Conservation (phyloP, 78 protist species). For the Pigoraptor vietnamica region DNA sequence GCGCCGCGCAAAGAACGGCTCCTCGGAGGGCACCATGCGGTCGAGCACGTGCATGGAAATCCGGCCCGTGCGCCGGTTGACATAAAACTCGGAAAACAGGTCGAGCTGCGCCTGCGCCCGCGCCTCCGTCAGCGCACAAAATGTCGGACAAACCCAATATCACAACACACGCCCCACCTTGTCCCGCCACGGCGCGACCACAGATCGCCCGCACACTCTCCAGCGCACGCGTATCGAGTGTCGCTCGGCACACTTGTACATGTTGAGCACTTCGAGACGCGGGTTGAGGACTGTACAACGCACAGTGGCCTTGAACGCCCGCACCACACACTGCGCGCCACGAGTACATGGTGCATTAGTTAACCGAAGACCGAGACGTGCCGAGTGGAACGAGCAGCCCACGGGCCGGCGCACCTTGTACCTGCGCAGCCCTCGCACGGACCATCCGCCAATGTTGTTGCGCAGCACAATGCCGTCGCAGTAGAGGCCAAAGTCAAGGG, state of each 20-base stretch:
- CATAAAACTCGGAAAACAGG: neutral
- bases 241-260: neutral
- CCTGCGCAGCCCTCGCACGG: neutral
- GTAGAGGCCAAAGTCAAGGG: neutral
- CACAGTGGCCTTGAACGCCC: neutral
- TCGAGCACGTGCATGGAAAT: neutral
- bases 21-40: neutral
- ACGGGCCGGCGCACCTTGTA: neutral
- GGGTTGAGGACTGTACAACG: neutral
- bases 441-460: neutral
- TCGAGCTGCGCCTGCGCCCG: neutral
- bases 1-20: neutral
- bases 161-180: no score
- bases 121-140: no score
- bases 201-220: neutral
- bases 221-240: neutral
- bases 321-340: neutral
- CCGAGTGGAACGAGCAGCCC: neutral
- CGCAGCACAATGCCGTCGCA: neutral
- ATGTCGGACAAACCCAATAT: no score
- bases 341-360: no score
- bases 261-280: neutral
- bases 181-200: neutral
- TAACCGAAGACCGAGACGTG: no score
- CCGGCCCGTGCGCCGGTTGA: neutral